Evolutionary conservation across 2,329 filamentous ascomycete species (phyloP).

Genomic region (Colletotrichum musae): DNA sequence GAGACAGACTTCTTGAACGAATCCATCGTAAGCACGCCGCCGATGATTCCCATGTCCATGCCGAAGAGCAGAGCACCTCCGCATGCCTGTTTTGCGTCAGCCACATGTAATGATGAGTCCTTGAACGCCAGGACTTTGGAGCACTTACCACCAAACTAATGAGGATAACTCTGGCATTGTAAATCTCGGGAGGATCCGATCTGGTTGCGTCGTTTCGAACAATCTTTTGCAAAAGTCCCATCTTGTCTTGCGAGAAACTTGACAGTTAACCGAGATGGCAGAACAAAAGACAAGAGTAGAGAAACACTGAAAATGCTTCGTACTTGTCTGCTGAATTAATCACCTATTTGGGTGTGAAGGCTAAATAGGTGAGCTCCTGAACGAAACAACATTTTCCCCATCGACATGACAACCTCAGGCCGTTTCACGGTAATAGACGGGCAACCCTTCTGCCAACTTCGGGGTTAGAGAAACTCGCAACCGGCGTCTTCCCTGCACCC

Average conservation of each 20-base stretch:
- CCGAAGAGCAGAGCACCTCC: conserved; percentile 46
- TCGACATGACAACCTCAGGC: not conserved
- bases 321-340: too few relatives aligned
- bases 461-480: not conserved
- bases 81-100: conserved; percentile 11
- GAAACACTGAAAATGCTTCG: not conserved
- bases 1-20: conserved; percentile 44
- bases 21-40: conserved; percentile 48
- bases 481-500: conserved; percentile 13
- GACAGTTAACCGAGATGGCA: too few relatives aligned
- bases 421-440: conserved; percentile 13
- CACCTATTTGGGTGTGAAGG: not conserved
- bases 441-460: not conserved
- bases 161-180: conserved; percentile 78
- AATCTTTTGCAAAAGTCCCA: conserved; percentile 50
- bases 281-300: not conserved
- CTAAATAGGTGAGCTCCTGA: conserved; percentile 11
- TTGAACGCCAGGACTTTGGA: not conserved
- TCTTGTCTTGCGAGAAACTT: not conserved
- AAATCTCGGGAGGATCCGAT: conserved; percentile 76
- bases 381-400: not conserved
- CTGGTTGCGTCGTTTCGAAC: conserved; percentile 74
- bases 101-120: not conserved
- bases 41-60: conserved; percentile 48
- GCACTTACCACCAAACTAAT: conserved; percentile 69